Conservation (phyloP, 345 rosid species). For the Excoecaria agallocha region DNA sequence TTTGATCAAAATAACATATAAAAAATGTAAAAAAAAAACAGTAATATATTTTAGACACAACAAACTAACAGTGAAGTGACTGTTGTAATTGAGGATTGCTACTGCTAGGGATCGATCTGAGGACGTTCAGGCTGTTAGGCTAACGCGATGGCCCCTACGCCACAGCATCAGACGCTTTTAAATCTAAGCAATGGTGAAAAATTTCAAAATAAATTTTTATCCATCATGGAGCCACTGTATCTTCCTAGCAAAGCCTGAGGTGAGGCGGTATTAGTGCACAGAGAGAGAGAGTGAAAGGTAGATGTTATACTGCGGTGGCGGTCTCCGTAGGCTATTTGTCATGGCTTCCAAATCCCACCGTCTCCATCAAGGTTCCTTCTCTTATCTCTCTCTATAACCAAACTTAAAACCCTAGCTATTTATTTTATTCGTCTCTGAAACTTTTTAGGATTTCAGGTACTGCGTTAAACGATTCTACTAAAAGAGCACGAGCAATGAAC, state of each 20-base stretch:
- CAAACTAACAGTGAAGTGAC: no score
- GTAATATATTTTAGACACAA: no score
- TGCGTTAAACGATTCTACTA: conserved; percentile 33
- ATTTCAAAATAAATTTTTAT: no score
- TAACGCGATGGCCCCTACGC: conserved; percentile 50
- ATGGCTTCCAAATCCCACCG: conserved; percentile 55
- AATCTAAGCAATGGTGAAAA: no score
- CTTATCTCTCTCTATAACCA: background rate
- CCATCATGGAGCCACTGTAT: no score
- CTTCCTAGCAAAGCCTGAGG: background rate
- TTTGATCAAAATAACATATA: no score
- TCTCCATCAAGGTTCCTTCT: conserved; percentile 39
- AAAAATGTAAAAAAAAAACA: no score
- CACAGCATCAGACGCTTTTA: background rate
- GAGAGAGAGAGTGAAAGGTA: background rate
- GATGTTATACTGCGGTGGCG: conserved; percentile 35
- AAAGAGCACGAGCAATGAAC: conserved; percentile 47
- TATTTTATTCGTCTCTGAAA: background rate
- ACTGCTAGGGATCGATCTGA: no score
- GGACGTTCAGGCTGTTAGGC: no score
- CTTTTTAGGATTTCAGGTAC: conserved; percentile 35
- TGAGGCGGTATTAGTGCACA: background rate
- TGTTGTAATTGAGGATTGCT: no score
- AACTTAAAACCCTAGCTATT: background rate
- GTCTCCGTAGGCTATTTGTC: conserved; percentile 22